Evolutionary conservation across 257 asterid species (phyloP).

Genomic region (Plantago major): DNA sequence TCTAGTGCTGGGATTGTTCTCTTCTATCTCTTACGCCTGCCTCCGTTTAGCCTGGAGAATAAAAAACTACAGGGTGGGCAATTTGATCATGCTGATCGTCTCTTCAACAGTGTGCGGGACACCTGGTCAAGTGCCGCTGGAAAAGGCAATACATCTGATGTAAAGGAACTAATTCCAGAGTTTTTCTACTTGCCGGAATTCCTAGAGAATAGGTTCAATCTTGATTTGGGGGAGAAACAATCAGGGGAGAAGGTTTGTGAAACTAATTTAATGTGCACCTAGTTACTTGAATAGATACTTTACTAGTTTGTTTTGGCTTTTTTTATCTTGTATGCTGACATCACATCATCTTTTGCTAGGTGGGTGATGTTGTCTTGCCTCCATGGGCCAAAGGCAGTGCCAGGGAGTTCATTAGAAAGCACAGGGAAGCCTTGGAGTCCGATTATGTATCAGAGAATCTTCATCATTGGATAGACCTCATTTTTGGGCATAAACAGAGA

Average conservation of each 20-base stretch:
- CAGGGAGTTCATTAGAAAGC: constrained; percentile 87
- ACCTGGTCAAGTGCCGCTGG: constrained; percentile 99
- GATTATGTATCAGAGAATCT: constrained; percentile 93
- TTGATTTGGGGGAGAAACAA: constrained; percentile 99
- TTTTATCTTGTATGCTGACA: constrained; percentile 1
- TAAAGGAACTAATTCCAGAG: constrained; percentile 97
- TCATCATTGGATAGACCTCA: constrained; percentile 99
- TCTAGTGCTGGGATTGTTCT: constrained; percentile 99
- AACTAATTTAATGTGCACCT: constrained; percentile 3
- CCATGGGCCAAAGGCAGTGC: constrained; percentile 95
- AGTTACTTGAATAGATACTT: neutral
- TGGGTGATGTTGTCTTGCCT: constrained; percentile 85
- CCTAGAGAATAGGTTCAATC: constrained; percentile 78
- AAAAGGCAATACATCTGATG: constrained; percentile 96
- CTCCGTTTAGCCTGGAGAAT: constrained; percentile 90
- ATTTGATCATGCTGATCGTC: constrained; percentile 99
- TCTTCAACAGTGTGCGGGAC: constrained; percentile 83
- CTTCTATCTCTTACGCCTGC: constrained; percentile 91
- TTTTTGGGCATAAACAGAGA: constrained; percentile 91
- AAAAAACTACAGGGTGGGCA: constrained; percentile 98
- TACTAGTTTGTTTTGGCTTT: neutral
- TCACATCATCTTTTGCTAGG: constrained; percentile 49
- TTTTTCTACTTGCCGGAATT: constrained; percentile 96
- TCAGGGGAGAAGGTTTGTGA: constrained; percentile 94
- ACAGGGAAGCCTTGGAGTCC: constrained; percentile 97